Conservation (phyloP, 345 rosid genomes). For the Physaria fendleri region DNA sequence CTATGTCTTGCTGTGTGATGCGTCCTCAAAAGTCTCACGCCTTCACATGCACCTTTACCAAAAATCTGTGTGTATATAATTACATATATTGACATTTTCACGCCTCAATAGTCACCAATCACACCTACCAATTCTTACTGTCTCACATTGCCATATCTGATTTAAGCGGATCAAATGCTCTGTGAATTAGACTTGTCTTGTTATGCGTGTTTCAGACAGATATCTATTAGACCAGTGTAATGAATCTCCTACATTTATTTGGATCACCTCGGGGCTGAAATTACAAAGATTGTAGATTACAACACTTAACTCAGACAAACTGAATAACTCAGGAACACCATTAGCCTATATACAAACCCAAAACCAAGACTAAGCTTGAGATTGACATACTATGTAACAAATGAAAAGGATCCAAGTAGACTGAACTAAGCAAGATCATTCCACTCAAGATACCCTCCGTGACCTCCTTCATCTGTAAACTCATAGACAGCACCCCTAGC, state of each 20-base stretch:
- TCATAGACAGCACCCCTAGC: slow-evolving; percentile 71
- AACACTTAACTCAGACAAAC: background rate
- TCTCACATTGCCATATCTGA: no score
- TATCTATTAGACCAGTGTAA: background rate
- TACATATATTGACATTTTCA: background rate
- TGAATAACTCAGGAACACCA: background rate
- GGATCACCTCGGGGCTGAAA: no score
- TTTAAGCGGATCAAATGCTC: no score
- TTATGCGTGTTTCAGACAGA: background rate
- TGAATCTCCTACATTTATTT: background rate
- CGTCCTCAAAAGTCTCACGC: no score
- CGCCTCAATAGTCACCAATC: slow-evolving; percentile 4
- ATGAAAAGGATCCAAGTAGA: background rate
- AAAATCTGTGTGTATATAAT: background rate
- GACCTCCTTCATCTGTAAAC: slow-evolving; percentile 71
- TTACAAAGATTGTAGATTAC: slow-evolving; percentile 1
- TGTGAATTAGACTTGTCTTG: no score
- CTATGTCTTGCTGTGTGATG: no score
- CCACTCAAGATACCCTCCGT: slow-evolving; percentile 75
- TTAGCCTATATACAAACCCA: no score
- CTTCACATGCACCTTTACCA: background rate
- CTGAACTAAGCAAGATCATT: slow-evolving; percentile 47
- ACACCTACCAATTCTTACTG: slow-evolving; percentile 14
- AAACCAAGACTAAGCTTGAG: no score
- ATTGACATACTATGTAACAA: background rate